Evolutionary conservation across 805 yeast species (phyloP), one percentile per base, ranked within the genome.

Genomic region (Wickerhamomyces rabaulensis): DNA sequence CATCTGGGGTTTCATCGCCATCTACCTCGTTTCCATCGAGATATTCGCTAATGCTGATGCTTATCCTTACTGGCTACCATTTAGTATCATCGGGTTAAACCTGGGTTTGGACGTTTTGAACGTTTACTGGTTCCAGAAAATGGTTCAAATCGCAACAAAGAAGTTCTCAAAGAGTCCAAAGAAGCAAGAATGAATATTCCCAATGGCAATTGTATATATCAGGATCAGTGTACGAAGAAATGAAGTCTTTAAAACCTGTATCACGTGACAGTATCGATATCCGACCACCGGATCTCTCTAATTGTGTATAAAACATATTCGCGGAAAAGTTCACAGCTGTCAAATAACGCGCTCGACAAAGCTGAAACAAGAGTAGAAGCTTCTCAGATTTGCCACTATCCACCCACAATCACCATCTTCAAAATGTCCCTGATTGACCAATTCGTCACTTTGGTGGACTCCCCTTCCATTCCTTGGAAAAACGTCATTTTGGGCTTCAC

Each of bases 1-100:
- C 39, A 62, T 84, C 9, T 88, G 97, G 94, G 99, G 99, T 0
- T 79, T 84, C 62, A 78, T 78, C 51, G 88, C 95, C 13, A 85
- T 89, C 19, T 58, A 58, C 42, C 40, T 66, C 19, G 75, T 82
- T 45, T 69, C 76, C n/a, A 44, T 52, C 12, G 80, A 80, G 48
- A 68, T 84, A 59, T 70, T 61, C 58, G 52, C 59, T 12, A 70
- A 74, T 13, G 66, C 75, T 64, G 69, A 67, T 17, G 60, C 67
- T 21, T 64, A 76, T 35, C 81, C 84, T 13, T 19, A 53, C 3
- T 62, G 75, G 56, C 63, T 80, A 40, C 76, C 90, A 0, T 41
- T 67, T 3, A 45, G 74, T 2, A 73, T 85, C 19, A 68, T 88
- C 51, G 49, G 60, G 0, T 65, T 87, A 49, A 90, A 91, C 65